Conservation (phyloP, 208 protist genomes). For the Naegleria fowleri region DNA sequence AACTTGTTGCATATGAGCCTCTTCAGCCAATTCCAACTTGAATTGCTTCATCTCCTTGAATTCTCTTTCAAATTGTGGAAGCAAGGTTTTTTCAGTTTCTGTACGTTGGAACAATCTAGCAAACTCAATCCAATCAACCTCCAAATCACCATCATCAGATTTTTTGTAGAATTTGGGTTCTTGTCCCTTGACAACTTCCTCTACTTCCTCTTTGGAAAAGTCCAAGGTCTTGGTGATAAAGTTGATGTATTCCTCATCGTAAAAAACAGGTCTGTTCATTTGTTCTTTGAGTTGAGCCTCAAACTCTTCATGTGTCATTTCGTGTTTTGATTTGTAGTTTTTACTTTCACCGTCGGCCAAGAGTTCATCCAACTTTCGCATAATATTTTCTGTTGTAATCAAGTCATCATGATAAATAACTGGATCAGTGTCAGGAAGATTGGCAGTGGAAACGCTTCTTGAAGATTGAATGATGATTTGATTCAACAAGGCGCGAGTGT, state of each 20-base stretch:
- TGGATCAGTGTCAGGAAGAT: neutral
- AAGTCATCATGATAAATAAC: neutral
- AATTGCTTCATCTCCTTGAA: neutral
- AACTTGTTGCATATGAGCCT: neutral
- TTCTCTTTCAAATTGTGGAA: conserved; percentile 1
- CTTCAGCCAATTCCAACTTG: neutral
- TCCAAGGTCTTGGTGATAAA: neutral
- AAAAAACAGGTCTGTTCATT: neutral
- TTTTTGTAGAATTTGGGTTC: neutral
- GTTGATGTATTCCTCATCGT: neutral
- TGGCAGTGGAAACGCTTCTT: neutral
- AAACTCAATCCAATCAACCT: neutral
- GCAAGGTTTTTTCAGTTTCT: neutral
- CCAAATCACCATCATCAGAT: neutral
- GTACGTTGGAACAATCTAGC: neutral
- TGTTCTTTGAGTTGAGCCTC: neutral
- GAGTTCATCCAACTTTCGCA: neutral
- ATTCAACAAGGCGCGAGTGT: neutral
- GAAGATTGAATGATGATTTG: neutral
- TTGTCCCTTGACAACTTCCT: neutral
- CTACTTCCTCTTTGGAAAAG: neutral
- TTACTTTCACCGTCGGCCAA: neutral
- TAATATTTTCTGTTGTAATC: neutral
- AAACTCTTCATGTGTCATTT: neutral
- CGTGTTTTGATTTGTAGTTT: neutral